Evolutionary conservation across 371 early-diverging fungal genomes (phyloP), one percentile per base, ranked within the genome.

Genomic region (Rhizomucor miehei): DNA sequence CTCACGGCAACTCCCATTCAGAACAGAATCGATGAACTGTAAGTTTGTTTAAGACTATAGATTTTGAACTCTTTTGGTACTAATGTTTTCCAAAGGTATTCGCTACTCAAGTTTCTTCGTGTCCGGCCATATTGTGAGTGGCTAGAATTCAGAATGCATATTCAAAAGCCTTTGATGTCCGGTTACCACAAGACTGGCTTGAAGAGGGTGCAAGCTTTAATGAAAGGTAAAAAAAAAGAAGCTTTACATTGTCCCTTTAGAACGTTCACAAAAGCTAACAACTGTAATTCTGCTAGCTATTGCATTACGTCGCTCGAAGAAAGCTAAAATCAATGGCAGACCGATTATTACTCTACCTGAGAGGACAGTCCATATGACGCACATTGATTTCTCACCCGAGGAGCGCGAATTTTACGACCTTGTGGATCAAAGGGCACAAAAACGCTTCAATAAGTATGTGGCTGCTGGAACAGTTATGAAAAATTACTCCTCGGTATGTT

Each of bases 81-180:
- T 87, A 92, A 95, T 95, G 56, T 75, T 97, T n/a, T n/a, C n/a
- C n/a, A n/a, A n/a, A n/a, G n/a, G n/a, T 95, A 79, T 75, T 79
- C 92, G 5, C 67, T 95, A 8, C 81, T 94, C 0, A 80, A 85
- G 35, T 95, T 92, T 59, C 73, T 95, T 29, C 80, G 79, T 19
- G 78, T 87, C 9, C 67, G 77, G 21, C 90, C 90, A 12, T 81
- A 87, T 59, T 70, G 73, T 52, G 81, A 82, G 12, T 78, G 73
- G 73, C 54, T 59, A 0, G 62, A 69, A 16, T 87, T 88, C 70
- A 69, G 79, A 46, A 69, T 69, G 13, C 74, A 80, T 23, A 82
- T 88, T 41, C 56, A 67, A 4, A 54, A 62, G 1, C 75, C 79
- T 4, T 29, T 38, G 25, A 21, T 17, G 0, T n/a, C 13, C 29